Evolutionary conservation across 805 yeast species (phyloP), one percentile per base, ranked within the genome.

Genomic region (Kluyveromyces starmeri): DNA sequence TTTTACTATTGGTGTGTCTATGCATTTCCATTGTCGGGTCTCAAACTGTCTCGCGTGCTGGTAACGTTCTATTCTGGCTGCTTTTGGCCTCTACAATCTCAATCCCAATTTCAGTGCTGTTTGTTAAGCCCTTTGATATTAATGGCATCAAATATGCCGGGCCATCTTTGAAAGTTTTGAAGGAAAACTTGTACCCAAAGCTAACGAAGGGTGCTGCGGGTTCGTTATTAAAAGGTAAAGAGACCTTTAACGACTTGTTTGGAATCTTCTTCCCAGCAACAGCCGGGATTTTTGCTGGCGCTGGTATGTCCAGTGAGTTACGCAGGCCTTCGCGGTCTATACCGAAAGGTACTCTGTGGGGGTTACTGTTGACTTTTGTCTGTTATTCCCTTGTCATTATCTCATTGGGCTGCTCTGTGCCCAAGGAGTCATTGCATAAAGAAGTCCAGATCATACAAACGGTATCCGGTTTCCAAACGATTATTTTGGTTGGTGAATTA

Each of bases 181-280:
- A 51, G 4, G 74, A 65, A 2, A 92, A 92, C 50, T 47, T 89
- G 33, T 64, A 71, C 46, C 97, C 97, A 0, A 68, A 72, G 34
- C 85, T 85, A 55, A 86, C 96, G 0, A 67, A 71, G 24, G 92
- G 92, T 15, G 96, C 97, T 3, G 96, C 95, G 4, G 98, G 97
- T 1, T 83, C 95, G 4, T 74, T 78, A 19, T 43, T 68, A 17
- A 44, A 55, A 7, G 60, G 62, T 0, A 74, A 69, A 11, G 97
- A 89, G 54, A 84, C 78, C 1, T 85, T 89, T 51, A 74, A 78
- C 36, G 81, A 83, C 53, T 60, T 94, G 43, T 92, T 92, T 70
- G 97, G 97, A 3, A 83, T 92, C 28, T 85, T 92, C 55, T 92
- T 92, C 64, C 96, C 98, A 8, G 96, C 98, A 1, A 89, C 98